Percentiles rank a stretch among this genome's conserved stretches.
Evolutionary conservation across 208 protist genomes (phyloP).

Genomic region (Leishmania tarentolae): DNA sequence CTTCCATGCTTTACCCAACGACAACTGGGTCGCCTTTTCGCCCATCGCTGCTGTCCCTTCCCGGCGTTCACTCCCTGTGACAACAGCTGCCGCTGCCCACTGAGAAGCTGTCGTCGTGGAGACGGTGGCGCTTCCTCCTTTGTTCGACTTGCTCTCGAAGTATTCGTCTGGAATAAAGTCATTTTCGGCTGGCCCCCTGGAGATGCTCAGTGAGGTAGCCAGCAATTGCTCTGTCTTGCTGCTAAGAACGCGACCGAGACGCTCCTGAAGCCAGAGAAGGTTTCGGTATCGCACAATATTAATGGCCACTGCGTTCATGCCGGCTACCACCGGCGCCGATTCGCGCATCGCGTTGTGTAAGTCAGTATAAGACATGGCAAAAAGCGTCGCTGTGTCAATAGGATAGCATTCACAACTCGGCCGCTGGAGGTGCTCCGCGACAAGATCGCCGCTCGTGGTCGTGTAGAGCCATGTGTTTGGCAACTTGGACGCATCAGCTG

Average conservation of each 20-base stretch:
- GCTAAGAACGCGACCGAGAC: constrained; percentile 45
- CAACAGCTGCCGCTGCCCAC: background rate
- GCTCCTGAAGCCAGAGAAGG: constrained; percentile 60
- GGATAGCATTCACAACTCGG: constrained; percentile 37
- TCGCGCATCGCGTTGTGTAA: constrained; percentile 21
- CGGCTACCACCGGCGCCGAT: background rate
- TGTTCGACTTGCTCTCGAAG: constrained; percentile 23
- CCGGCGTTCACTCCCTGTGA: background rate
- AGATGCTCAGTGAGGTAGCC: constrained; percentile 39
- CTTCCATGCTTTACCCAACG: background rate
- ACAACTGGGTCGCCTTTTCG: background rate
- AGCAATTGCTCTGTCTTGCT: constrained; percentile 38
- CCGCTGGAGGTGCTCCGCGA: constrained; percentile 20
- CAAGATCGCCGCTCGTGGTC: background rate
- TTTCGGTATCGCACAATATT: constrained; percentile 55
- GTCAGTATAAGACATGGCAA: constrained; percentile 37
- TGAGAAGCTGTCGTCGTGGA: background rate
- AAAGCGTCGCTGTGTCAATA: constrained; percentile 32
- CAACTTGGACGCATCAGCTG: background rate
- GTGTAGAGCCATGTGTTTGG: background rate
- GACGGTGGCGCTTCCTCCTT: background rate
- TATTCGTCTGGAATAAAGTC: constrained; percentile 70
- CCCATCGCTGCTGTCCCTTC: background rate
- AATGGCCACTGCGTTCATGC: constrained; percentile 25
- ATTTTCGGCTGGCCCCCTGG: constrained; percentile 29